These are phyloP conservation scores for Monosporozyma aerobia DNA, from an alignment of 805 yeast species.

Conservation along the genomic window DNA sequence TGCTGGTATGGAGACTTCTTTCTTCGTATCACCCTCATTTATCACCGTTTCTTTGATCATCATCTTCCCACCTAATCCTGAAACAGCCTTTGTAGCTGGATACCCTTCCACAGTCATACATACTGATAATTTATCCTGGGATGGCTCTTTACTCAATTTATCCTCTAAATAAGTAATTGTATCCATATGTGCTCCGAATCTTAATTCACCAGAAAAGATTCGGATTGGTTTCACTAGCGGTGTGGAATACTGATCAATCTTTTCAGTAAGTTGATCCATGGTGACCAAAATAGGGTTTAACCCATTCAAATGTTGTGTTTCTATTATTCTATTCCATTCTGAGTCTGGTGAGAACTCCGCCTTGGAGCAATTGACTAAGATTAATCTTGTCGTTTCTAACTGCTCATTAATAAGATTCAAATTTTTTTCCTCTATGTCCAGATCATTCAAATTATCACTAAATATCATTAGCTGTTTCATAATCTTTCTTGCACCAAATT, in stretches of 20 bases:
- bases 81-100: constrained; percentile 37
- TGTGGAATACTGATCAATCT: constrained; percentile 11
- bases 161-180: constrained; percentile 1
- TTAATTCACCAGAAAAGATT: constrained; percentile 23
- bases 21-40: constrained; percentile 4
- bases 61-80: constrained; percentile 15
- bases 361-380: constrained; percentile 17
- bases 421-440: constrained; percentile 21
- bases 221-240: constrained; percentile 24
- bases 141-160: constrained; percentile 5
- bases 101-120: constrained; percentile 49
- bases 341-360: neutral
- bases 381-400: constrained; percentile 13
- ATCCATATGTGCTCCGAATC: constrained; percentile 19
- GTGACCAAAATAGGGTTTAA: constrained; percentile 3
- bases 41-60: constrained; percentile 10
- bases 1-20: constrained; percentile 9
- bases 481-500: constrained; percentile 18
- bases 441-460: constrained; percentile 18
- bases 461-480: constrained; percentile 20
- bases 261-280: constrained; percentile 13
- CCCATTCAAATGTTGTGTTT: constrained; percentile 12
- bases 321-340: constrained; percentile 16
- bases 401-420: constrained; percentile 16
- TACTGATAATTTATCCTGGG: constrained; percentile 27